Conservation (phyloP, 2,329 filamentous ascomycete genomes). For the Cladophialophora yegresii region DNA sequence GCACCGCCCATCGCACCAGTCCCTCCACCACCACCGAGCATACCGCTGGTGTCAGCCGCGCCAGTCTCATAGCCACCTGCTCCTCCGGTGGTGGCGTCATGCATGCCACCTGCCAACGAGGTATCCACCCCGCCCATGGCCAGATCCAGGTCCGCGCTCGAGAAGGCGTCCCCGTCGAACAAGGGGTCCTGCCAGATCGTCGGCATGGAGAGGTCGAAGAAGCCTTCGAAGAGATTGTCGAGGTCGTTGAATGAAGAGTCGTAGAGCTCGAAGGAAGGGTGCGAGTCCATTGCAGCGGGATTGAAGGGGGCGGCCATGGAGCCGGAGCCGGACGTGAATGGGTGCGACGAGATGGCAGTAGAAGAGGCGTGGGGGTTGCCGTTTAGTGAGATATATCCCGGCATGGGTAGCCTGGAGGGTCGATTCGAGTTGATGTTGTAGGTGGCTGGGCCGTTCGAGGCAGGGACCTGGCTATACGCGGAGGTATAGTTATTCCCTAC, state of each 20-base stretch:
- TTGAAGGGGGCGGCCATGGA: not conserved
- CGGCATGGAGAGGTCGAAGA: constrained; percentile 36
- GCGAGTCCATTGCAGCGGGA: constrained; percentile 5
- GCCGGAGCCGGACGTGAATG: not conserved
- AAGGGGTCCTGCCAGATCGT: constrained; percentile 36
- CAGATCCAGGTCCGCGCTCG: constrained; percentile 25
- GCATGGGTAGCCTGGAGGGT: constrained; percentile 1
- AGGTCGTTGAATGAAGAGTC: constrained; percentile 34
- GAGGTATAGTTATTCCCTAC: constrained; percentile 8
- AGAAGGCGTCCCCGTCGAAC: constrained; percentile 34
- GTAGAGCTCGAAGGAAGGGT: constrained; percentile 18
- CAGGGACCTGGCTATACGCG: constrained; percentile 3
- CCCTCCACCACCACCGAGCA: not conserved
- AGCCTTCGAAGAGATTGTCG: constrained; percentile 37
- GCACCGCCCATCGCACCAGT: not conserved
- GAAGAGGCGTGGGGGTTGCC: not conserved
- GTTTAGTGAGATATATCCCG: not conserved
- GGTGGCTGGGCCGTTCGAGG: not conserved
- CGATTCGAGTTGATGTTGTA: constrained; percentile 3
- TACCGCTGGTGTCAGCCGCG: not conserved
- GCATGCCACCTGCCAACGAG: not conserved
- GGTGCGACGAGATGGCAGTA: not conserved
- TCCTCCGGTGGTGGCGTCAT: not conserved
- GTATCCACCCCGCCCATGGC: constrained; percentile 7
- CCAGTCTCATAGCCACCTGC: not conserved